Percentiles rank a stretch among this genome's conserved stretches.
These are phyloP conservation scores for Candida ulmi DNA, from an alignment of 805 yeast genomes.

Conservation along the genomic window DNA sequence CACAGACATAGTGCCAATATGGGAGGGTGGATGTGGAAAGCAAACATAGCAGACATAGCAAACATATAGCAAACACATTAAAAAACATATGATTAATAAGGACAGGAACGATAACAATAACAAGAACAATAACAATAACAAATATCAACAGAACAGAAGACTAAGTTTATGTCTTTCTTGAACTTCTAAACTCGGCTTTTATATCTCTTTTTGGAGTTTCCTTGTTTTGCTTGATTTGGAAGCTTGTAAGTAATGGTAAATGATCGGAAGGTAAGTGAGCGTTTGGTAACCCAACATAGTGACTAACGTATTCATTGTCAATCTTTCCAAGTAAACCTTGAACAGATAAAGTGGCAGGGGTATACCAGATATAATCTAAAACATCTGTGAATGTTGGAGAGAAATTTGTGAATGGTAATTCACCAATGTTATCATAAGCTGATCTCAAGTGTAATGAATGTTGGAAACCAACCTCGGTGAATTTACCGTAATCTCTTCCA, in stretches of 20 bases:
- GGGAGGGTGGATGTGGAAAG: too few relatives aligned
- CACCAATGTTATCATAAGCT: conserved; percentile 79
- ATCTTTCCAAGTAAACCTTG: conserved; percentile 82
- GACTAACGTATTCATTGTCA: conserved; percentile 69
- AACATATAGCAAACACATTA: background rate
- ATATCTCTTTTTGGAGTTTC: conserved; percentile 15
- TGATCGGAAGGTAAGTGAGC: conserved; percentile 94
- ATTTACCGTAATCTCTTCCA: conserved; percentile 86
- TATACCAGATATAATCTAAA: conserved; percentile 94
- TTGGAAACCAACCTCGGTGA: conserved; percentile 81
- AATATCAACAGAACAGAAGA: background rate
- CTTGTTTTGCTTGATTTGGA: conserved; percentile 32
- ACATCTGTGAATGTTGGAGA: conserved; percentile 91
- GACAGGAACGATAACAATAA: background rate
- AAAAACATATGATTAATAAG: background rate
- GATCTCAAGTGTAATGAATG: conserved; percentile 80
- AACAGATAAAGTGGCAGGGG: conserved; percentile 74
- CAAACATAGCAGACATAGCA: too few relatives aligned
- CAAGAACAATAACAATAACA: background rate
- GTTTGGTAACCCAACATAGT: conserved; percentile 88
- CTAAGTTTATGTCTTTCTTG: conserved; percentile 28
- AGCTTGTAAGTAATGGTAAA: conserved; percentile 76
- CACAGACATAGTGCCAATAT: too few relatives aligned
- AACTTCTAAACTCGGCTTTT: conserved; percentile 22
- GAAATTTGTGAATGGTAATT: conserved; percentile 89